These are phyloP conservation scores for Cladophialophora bantiana DNA, from an alignment of 2,329 filamentous ascomycete genomes.

Conservation along the genomic window DNA sequence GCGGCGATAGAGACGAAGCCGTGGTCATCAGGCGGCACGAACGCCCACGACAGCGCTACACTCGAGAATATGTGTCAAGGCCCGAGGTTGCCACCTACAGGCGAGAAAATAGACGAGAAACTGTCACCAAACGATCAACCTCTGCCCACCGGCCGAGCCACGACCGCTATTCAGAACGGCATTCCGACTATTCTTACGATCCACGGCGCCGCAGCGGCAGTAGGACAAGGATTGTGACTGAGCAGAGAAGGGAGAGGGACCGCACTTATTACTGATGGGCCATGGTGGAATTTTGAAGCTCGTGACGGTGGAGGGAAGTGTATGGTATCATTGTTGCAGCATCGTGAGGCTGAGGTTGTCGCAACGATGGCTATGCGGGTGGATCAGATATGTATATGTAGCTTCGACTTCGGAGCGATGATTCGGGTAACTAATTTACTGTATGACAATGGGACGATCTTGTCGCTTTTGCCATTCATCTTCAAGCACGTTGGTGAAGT, in stretches of 20 bases:
- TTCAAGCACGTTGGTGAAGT: not conserved
- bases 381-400: not conserved
- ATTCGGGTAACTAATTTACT: not conserved
- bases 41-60: slow-evolving; percentile 30
- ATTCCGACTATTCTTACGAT: slow-evolving; percentile 17
- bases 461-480: not conserved
- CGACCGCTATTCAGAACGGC: slow-evolving; percentile 24
- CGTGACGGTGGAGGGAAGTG: not conserved
- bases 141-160: slow-evolving; percentile 34
- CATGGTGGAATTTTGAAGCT: not conserved
- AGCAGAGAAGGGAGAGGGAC: slow-evolving; percentile 26
- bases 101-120: slow-evolving; percentile 32
- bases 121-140: slow-evolving; percentile 33
- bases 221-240: slow-evolving; percentile 29
- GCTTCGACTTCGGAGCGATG: not conserved
- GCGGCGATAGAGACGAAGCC: slow-evolving; percentile 28
- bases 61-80: slow-evolving; percentile 36
- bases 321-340: slow-evolving; percentile 6
- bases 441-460: not conserved
- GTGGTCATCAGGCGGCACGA: slow-evolving; percentile 35
- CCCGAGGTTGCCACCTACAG: slow-evolving; percentile 35
- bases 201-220: slow-evolving; percentile 33
- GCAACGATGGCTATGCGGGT: not conserved
- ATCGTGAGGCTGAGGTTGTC: not conserved
- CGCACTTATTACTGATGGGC: slow-evolving; percentile 26